Percentiles rank a stretch among this genome's conserved stretches.
Evolutionary conservation across 1,284 basidiomycete genomes (phyloP).

Genomic region (Papiliotrema fonsecae): DNA sequence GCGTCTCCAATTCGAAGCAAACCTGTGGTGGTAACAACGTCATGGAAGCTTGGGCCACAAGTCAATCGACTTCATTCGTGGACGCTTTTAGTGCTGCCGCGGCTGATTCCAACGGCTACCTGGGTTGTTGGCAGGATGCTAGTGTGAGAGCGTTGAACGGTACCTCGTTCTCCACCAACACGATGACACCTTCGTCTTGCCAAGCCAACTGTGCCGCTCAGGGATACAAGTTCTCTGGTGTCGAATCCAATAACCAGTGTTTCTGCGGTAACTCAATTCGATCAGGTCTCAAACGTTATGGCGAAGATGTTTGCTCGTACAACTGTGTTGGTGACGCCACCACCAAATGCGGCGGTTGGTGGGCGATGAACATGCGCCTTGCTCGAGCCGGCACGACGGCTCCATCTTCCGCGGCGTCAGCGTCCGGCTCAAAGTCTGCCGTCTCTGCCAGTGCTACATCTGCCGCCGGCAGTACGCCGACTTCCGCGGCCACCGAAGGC

Average conservation of each 20-base stretch:
- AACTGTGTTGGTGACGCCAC: constrained; percentile 9
- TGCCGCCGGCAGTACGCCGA: constrained; percentile 5
- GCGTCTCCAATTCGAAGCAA: constrained; percentile 7
- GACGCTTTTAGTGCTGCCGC: constrained; percentile 9
- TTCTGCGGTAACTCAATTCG: constrained; percentile 16
- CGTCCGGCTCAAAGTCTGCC: neutral
- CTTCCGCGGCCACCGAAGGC: constrained; percentile 15
- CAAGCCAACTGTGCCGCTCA: constrained; percentile 9
- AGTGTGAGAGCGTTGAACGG: neutral
- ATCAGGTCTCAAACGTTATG: neutral
- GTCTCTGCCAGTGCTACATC: neutral
- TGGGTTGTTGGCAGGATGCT: constrained; percentile 10
- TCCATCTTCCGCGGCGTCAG: neutral
- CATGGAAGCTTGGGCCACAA: constrained; percentile 1
- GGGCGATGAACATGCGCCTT: neutral
- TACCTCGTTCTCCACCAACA: neutral
- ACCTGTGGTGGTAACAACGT: constrained; percentile 9
- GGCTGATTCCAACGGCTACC: no score
- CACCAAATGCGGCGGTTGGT: constrained; percentile 6
- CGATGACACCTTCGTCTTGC: constrained; percentile 12
- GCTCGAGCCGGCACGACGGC: neutral
- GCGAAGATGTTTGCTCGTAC: constrained; percentile 1
- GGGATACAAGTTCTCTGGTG: constrained; percentile 19
- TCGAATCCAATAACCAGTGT: constrained; percentile 16
- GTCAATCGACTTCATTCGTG: neutral